Base-by-base conservation (phyloP, 179 eudicot genomes). In the Vitellaria paradoxa region DNA sequence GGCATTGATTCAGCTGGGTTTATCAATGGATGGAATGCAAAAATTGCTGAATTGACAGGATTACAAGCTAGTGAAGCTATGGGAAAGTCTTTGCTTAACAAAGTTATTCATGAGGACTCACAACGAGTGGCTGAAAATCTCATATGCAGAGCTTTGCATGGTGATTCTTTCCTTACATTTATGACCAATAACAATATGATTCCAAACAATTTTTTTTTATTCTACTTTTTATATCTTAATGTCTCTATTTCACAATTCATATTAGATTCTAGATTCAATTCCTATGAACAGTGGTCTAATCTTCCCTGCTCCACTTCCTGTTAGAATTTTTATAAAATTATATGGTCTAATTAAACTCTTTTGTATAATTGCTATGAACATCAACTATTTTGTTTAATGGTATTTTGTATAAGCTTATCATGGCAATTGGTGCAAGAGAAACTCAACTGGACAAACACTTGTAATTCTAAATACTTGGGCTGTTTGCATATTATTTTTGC, bases 11-110 rank as follows among this genome's bases (percentile, higher is more conserved):
- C 45, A 45, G 60, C 71, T 49, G 88, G 90, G 45, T 20, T 81
- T 37, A 79, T 87, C 49, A 87, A 87, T 77, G 86, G 90, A 55
- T 87, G 90, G 90, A 87, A 87, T 68, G 79, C 82, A 7, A 85
- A 87, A 68, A 81, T 87, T n/a, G 84, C 84, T 17, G 85, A 85
- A 52, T 75, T 87, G 69, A 87, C 86, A 11, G 90, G 90, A 47
- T 68, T 87, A 30, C 24, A 76, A 66, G 82, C 79, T 65, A 60
- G 59, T 40, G 83, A 87, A 74, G 90, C 90, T 26, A 77, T 83
- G n/a, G 90, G 90, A 66, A 84, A 77, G 73, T 70, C 81, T 0
- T 53, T 87, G 55, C 40, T 80, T 23, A 57, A 69, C 78, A 86
- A 82, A 61, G 26, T 84, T 68, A 53, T 82, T 74, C 87, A 81